Evolutionary conservation across 768 basidiomycete species (phyloP), one percentile per base, ranked within the genome.

Genomic region (Auriscalpium orientale): DNA sequence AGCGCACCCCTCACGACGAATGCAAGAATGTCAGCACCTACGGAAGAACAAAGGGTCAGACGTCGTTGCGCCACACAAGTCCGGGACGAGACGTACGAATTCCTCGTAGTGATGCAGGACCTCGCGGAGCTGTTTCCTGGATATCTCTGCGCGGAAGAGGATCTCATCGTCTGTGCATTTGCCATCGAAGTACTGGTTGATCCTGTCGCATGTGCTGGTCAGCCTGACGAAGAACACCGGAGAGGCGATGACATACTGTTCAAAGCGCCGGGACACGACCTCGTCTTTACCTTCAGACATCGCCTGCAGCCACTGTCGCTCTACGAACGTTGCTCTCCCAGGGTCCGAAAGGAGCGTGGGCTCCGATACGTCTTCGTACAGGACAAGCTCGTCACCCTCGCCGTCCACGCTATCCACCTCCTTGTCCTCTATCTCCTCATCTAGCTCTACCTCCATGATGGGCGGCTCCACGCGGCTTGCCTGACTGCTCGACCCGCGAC

Each of bases 111-210:
- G 80, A 64, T 88, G 83, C 36, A 97, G 69, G 7, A 97, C 83
- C 63, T 87, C 85, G 15, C 91, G 79, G 56, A 98, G 73, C 62
- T 95, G 88, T 65, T 85, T 89, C 64, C 89, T 79, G 40, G 86
- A 81, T 56, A 98, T 87, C 52, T 89, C 89, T 0, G 93, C 91
- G 40, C 87, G 78, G 67, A 85, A 91, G n/a, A 95, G 76, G 56
- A 98, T 95, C 69, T 98, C 95, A 61, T 97, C 93, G 58, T 94
- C 89, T 0, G 91, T 91, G 51, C 79, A 85, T 68, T 86, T 89
- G 12, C 95, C 95, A 63, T 98, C 92, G 64, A 98, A 93, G 67
- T 92, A 97, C 63, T 91, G 89, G 57, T 91, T 88, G 51, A 95
- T 89, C 58, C 93, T 95, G 67, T 28, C 11, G 16, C 10, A 20